A percentile compares a stretch with the other conserved stretches of the same genome.
phyloP scores from a whole-genome alignment of 1,284 basidiomycete species.

The Cryptococcus sp. region DNA sequence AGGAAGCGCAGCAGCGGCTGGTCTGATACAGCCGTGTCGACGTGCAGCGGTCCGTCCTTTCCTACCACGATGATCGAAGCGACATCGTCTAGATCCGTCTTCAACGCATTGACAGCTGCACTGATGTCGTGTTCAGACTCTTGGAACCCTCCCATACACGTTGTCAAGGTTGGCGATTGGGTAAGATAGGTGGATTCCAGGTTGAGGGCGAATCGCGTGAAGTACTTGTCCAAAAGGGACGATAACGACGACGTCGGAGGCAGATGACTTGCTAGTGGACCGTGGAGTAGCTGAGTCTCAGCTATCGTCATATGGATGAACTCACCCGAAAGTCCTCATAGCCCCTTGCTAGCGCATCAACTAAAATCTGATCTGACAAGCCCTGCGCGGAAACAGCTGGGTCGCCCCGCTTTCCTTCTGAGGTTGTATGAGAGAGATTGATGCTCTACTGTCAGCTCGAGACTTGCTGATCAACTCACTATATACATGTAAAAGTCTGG shows the following conservation, averaged over 20 bases:
- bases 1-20: conserved; percentile 30
- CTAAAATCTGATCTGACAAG: conserved; percentile 36
- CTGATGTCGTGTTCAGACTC: not conserved
- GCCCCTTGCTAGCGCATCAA: conserved; percentile 34
- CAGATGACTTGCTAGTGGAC: conserved; percentile 22
- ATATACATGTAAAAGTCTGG: conserved; percentile 44
- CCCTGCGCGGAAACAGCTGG: conserved; percentile 24
- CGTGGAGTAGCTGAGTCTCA: conserved; percentile 35
- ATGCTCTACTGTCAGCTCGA: conserved; percentile 20
- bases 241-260: conserved; percentile 22
- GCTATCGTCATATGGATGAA: conserved; percentile 1
- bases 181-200: conserved; percentile 34
- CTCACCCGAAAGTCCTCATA: conserved; percentile 48
- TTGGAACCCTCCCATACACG: conserved; percentile 32
- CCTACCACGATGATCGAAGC: conserved; percentile 9
- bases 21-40: not conserved
- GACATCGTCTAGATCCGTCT: not conserved
- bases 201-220: conserved; percentile 43
- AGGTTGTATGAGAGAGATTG: conserved; percentile 19
- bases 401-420: conserved; percentile 17
- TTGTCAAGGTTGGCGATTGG: conserved; percentile 10
- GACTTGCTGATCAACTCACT: conserved; percentile 15
- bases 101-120: not conserved
- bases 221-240: conserved; percentile 39
- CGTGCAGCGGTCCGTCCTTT: conserved; percentile 25